Base-by-base conservation (phyloP, 352 stramenopile species). In the Globisporangium lucens region DNA sequence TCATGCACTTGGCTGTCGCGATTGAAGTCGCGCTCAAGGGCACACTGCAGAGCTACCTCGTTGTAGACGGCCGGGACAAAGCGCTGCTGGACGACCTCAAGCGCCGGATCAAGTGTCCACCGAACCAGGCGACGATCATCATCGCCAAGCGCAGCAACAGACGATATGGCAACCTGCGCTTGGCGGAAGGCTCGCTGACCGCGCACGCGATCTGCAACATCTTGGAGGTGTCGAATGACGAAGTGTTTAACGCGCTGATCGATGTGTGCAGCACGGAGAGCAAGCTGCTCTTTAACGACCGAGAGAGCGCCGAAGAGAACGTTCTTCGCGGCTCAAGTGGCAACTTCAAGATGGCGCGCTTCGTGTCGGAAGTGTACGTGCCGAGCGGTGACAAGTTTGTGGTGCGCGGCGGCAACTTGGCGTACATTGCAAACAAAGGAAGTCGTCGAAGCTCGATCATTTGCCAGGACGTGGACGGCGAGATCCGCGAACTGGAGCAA, bases 171-270 rank as follows among this genome's bases (percentile, higher is more conserved):
- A 85, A 82, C 61, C 64, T 95, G 30, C 81, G 80, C 12, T 24
- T 93, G 0, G 76, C 85, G 5, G 78, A 88, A 35, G 84, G 84
- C 6, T 56, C 71, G 8, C 68, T 93, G 3, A 73, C 70, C 0
- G 53, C 61, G n/a, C 84, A 94, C 51, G 79, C 85, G 12, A 90
- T 95, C 61, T 89, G 79, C 67, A 93, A 90, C 59, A 79, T 94
- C 51, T 56, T 95, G 1, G 81, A 93, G 55, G 78, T 95, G 10
- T 82, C 70, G 20, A 66, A 94, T 36, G 75, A 89, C 55, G 81
- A 95, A 36, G 87, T 94, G 4, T 95, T 92, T 60, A 95, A 95
- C 58, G 84, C 84, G 49, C 67, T 95, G 3, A 67, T 95, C 7
- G 87, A 95, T 64, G 78, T 91, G 6, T 90, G 85, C 66, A 89